Base-by-base conservation (phyloP, 805 yeast genomes). In the Groenewaldozyma salmanticensis region DNA sequence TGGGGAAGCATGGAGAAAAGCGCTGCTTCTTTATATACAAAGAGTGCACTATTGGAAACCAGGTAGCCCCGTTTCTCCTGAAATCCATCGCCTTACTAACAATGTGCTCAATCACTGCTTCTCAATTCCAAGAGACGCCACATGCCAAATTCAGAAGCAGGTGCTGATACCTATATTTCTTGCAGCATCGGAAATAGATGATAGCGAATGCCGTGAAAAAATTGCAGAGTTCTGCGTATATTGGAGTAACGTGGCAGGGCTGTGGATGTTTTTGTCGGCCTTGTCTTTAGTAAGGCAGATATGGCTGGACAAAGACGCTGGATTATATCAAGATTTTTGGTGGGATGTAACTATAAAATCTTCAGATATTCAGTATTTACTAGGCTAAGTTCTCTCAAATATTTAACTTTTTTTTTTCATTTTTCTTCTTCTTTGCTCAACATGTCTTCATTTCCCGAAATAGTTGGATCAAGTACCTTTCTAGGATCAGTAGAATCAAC, bases 141-240 rank as follows among this genome's bases (percentile, higher is more conserved):
- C 15, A n/a, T n/a, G n/a, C n/a, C n/a, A n/a, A n/a, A 18, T 22
- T 21, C 38, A 35, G 31, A 35, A 35, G 31, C 38, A 35, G 24
- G 31, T 35, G 3, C 24, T 35, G 15, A 11, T 35, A 4, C 38
- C 38, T 3, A n/a, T 21, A 4, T 35, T 35, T 22, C 17, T 35
- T 7, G 29, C 21, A 5, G 31, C 21, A 20, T 6, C 33, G 7
- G 7, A n/a, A 6, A 13, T 22, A n/a, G n/a, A 18, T 5, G 38
- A 35, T n/a, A 18, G 9, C 9, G 18, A 21, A 7, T 18, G 21
- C 11, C 38, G 38, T 11, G 31, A 4, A n/a, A 18, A 22, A n/a
- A 21, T 35, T 13, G 24, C 4, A 16, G 38, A 35, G 19, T 35
- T 22, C 17, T 35, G 38, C 17, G 24, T 5, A 3, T 35, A 21